Evolutionary conservation across 2,329 filamentous ascomycete genomes (phyloP), one percentile per base, ranked within the genome.

Genomic region (Sporothrix globosa): DNA sequence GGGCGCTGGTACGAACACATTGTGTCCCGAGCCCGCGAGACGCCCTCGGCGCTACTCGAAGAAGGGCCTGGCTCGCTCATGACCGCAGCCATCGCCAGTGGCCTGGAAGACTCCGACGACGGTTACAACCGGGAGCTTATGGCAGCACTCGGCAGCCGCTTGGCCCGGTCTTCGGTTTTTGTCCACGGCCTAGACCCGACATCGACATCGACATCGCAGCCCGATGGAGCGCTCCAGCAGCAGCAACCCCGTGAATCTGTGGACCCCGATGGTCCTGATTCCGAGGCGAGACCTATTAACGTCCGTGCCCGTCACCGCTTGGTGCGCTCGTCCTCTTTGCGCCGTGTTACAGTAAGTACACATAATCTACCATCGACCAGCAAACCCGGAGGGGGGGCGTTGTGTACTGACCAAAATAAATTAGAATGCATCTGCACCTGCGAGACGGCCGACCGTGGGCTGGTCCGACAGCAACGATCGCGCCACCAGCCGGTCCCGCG

Each of bases 381-480:
- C 19, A 9, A 9, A n/a, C 10, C 4, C 27, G 14, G 17, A 41
- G 50, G 52, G 58, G n/a, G 10, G 1, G 14, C 6, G 5, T 41
- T 13, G 21, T 44, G 7, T 70, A 24, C 69, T 70, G 67, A 70
- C 52, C 10, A 44, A 9, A 44, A 14, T 6, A 9, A 44, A 44
- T 17, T 41, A 69, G 67, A 69, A 69, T 24, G 50, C 58, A 21
- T 69, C 68, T 3, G 41, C 48, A 11, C 21, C 68, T 27, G 21
- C 58, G 2, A 61, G 69, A 27, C 71, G 69, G 11, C 69, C 69
- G 1, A 67, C 67, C 1, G 67, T 71, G 4, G 69, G 69, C 24
- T 70, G 71, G 72, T 58, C 71, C 0, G 71, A 70, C 21, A 67
- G n/a, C 53, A 54, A 70, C 14, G 60, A 67, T 21, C 48, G 41